These are phyloP conservation scores for Russula brevipes DNA, from an alignment of 768 basidiomycete genomes.

Conservation along the genomic window DNA sequence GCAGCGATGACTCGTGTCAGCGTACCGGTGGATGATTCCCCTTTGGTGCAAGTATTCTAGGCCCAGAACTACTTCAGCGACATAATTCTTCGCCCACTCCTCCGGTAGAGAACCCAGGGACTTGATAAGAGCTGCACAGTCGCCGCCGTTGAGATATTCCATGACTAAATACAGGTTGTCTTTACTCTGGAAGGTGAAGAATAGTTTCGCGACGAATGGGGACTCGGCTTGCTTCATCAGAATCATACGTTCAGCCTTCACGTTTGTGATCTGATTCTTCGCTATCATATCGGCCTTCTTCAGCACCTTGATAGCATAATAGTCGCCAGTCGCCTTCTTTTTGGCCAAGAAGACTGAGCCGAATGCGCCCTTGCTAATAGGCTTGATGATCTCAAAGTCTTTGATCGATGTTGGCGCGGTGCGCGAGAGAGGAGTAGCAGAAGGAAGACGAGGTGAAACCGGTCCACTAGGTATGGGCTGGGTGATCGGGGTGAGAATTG, in stretches of 20 bases:
- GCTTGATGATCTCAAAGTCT: conserved; percentile 99
- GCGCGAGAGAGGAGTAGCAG: conserved; percentile 69
- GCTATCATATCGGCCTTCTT: conserved; percentile 99
- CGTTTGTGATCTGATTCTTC: conserved; percentile 99
- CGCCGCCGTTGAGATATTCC: conserved; percentile 98
- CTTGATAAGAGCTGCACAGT: conserved; percentile 96
- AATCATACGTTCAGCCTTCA: conserved; percentile 99
- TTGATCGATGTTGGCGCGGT: conserved; percentile 90
- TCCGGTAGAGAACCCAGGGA: conserved; percentile 89
- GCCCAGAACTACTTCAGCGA: conserved; percentile 93
- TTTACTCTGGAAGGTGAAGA: conserved; percentile 99
- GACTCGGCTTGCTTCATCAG: conserved; percentile 99
- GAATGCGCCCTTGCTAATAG: conserved; percentile 98
- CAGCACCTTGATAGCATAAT: conserved; percentile 99
- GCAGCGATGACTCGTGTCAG: conserved; percentile 8
- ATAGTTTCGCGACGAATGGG: conserved; percentile 95
- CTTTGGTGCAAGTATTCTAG: conserved; percentile 94
- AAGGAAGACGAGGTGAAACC: conserved; percentile 82
- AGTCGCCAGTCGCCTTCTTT: conserved; percentile 97
- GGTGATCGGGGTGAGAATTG: conserved; percentile 47
- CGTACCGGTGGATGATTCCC: conserved; percentile 94
- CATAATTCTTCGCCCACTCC: conserved; percentile 95
- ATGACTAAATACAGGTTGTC: conserved; percentile 98
- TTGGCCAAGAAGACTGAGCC: conserved; percentile 97
- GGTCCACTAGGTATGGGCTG: conserved; percentile 53